Base-by-base conservation (phyloP, 2,329 filamentous ascomycete species). In the Aspergillus ochraceus region DNA sequence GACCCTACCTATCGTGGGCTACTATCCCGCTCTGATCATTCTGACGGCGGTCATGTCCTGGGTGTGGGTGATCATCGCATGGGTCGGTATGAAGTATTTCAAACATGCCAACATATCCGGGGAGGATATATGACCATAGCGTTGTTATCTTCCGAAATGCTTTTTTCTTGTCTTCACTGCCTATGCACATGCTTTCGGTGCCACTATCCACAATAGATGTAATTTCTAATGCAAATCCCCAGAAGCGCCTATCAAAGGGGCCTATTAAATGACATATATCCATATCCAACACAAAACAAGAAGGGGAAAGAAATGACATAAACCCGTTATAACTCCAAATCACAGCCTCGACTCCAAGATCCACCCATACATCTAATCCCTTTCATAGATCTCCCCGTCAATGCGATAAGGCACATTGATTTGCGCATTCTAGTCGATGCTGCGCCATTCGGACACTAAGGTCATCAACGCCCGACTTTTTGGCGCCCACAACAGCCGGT, bases 71-170 rank as follows among this genome's bases (percentile, higher is more conserved):
- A 87, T 97, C 12, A 88, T 96, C 59, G 95, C 96, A 11, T 99
- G 95, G 95, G 89, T 98, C 52, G 95, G 95, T 24, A 98, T 99
- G 94, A 99, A 99, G 76, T 98, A 98, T 76, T 99, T 99, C 73
- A 88, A 93, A 68, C 95, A 99, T 81, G 94, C 95, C 36, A 97
- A 97, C 80, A 96, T 98, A 71, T 91, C 83, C 50, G 83, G 82
- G 20, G 84, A 86, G 42, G 84, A 86, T 70, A 75, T 67, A 65
- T 75, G 64, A 74, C 20, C 52, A 29, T 29, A 19, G 49, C 6
- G 17, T n/a, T 42, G n/a, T 8, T 6, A 8, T 42, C 17, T 42
- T 12, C 14, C 36, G 14, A 17, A n/a, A 17, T n/a, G 36, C 17
- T 42, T 42, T 42, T 8, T 8, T 36, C 17, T 42, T n/a, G 5